Evolutionary conservation across 2,329 filamentous ascomycete species (phyloP).

Genomic region (Tolypocladium sp.): DNA sequence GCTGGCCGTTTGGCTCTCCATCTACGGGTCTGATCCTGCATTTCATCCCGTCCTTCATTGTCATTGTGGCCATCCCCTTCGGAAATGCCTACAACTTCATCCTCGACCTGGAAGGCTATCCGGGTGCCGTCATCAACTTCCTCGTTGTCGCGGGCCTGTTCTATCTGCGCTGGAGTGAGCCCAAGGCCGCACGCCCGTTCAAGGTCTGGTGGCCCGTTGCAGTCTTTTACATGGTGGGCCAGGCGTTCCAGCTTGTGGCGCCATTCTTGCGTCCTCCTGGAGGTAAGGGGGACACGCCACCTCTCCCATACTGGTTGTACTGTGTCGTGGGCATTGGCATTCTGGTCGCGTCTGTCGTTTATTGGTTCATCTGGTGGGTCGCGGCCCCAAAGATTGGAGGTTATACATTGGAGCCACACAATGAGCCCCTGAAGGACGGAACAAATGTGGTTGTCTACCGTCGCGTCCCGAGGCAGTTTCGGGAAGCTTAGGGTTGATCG

Average conservation of each 20-base stretch:
- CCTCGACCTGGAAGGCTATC: slow-evolving; percentile 32
- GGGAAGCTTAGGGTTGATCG: not conserved
- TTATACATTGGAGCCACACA: not conserved
- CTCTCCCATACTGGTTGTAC: not conserved
- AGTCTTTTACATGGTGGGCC: not conserved
- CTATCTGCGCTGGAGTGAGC: not conserved
- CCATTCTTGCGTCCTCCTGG: not conserved
- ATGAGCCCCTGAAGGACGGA: not conserved
- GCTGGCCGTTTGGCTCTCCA: slow-evolving; percentile 57
- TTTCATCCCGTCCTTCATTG: slow-evolving; percentile 32
- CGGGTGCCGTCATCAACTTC: not conserved
- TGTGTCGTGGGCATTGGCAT: not conserved
- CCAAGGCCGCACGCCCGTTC: not conserved
- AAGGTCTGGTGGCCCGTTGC: not conserved
- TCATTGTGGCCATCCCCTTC: slow-evolving; percentile 57
- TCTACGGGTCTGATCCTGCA: slow-evolving; percentile 26
- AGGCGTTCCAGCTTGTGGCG: not conserved
- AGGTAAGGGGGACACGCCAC: not conserved
- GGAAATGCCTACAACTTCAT: slow-evolving; percentile 63
- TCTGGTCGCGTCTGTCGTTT: not conserved
- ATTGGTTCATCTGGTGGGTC: not conserved
- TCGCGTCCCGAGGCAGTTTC: not conserved
- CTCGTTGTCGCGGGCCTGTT: not conserved
- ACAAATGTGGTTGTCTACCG: not conserved
- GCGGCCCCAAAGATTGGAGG: not conserved